phyloP scores from a whole-genome alignment of 2,329 filamentous ascomycete species.

The Paecilomyces variotii region DNA sequence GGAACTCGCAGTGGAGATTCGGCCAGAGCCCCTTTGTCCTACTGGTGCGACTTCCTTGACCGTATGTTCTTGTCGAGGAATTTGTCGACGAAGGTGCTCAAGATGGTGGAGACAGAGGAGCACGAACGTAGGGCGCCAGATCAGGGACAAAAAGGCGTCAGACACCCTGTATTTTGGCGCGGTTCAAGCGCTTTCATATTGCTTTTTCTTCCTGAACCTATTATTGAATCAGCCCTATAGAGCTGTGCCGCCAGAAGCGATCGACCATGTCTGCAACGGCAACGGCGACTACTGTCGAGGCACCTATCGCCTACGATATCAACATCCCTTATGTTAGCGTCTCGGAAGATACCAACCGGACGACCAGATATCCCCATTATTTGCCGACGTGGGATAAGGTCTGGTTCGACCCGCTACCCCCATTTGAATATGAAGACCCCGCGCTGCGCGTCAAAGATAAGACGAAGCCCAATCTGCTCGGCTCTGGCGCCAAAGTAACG shows the following conservation, averaged over 20 bases:
- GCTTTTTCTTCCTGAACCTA: neutral
- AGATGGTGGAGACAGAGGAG: neutral
- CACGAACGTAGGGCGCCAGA: neutral
- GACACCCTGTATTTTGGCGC: neutral
- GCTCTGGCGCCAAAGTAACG: slow-evolving; percentile 20
- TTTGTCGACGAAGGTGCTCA: neutral
- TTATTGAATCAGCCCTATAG: neutral
- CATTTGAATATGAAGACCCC: slow-evolving; percentile 40
- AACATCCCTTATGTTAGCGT: slow-evolving; percentile 42
- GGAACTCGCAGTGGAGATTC: neutral
- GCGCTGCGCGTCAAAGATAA: slow-evolving; percentile 37
- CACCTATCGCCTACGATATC: slow-evolving; percentile 39
- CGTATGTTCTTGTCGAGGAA: neutral
- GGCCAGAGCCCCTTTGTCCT: neutral
- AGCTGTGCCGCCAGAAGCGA: neutral
- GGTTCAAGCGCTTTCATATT: neutral
- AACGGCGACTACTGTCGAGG: slow-evolving; percentile 13
- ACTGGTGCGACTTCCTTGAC: neutral
- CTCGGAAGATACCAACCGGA: slow-evolving; percentile 28
- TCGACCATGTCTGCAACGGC: slow-evolving; percentile 8
- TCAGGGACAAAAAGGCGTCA: neutral
- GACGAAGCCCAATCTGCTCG: slow-evolving; percentile 30
- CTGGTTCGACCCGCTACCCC: slow-evolving; percentile 39
- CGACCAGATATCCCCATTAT: slow-evolving; percentile 37
- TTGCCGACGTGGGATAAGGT: slow-evolving; percentile 41